These are phyloP conservation scores for Phytophthora pseudosyringae DNA, from an alignment of 352 stramenopile genomes.

Conservation along the genomic window DNA sequence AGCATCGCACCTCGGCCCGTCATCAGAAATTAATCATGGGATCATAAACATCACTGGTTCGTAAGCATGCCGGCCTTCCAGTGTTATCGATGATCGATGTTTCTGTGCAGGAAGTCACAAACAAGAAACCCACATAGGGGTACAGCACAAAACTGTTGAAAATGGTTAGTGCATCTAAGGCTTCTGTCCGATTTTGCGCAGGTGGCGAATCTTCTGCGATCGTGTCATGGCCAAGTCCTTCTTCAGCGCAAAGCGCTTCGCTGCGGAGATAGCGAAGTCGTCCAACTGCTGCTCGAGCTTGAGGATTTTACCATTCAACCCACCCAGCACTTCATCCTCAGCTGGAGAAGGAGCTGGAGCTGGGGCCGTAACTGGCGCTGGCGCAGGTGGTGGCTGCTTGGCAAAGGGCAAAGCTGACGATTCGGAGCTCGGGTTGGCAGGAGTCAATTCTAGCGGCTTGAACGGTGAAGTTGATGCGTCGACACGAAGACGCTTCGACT, in stretches of 20 bases:
- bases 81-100: neutral
- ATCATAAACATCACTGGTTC: too few relatives aligned
- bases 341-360: neutral
- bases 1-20: neutral
- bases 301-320: slow-evolving; percentile 53
- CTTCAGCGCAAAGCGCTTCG: slow-evolving; percentile 78
- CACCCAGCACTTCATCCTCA: slow-evolving; percentile 37
- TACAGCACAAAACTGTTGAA: slow-evolving; percentile 10
- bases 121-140: neutral
- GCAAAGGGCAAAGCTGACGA: slow-evolving; percentile 12
- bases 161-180: slow-evolving; percentile 19
- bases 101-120: neutral
- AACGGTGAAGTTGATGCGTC: slow-evolving; percentile 29
- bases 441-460: slow-evolving; percentile 18
- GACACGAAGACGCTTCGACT: slow-evolving; percentile 42
- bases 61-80: too few relatives aligned
- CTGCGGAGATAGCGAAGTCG: slow-evolving; percentile 67
- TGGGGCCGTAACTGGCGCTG: neutral
- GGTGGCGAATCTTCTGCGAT: slow-evolving; percentile 67
- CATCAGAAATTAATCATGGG: too few relatives aligned
- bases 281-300: slow-evolving; percentile 66
- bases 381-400: slow-evolving; percentile 12
- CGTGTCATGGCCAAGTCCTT: slow-evolving; percentile 83
- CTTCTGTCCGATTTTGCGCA: slow-evolving; percentile 47
- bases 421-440: slow-evolving; percentile 7